Base-by-base conservation (phyloP, 192 early-diverging fungal genomes). In the Linnemannia schmuckeri region DNA sequence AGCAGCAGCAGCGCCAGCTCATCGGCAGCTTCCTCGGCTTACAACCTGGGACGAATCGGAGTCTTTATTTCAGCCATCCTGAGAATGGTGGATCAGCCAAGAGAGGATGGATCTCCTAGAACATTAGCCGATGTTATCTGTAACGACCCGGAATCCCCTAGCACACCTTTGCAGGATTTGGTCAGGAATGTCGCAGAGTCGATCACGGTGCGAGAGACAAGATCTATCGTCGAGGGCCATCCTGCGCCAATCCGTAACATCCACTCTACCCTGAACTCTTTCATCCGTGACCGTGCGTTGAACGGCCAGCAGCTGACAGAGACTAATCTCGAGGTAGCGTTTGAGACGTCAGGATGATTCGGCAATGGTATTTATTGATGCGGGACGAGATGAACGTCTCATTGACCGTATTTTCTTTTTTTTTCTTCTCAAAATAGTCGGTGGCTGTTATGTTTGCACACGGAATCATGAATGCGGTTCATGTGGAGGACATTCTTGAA, bases 41-140 rank as follows among this genome's bases (percentile, higher is more conserved):
- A 88, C 30, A 88, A 83, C 27, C 57, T 88, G 42, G 88, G 88
- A 2, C 82, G 88, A 12, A 84, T 88, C 38, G 88, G 88, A 24
- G 79, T 83, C 17, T 84, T 84, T 70, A 84, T 88, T 22, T 82
- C 88, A 1, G 88, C 81, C 20, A 81, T 88, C 41, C 38, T 88
- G 40, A 52, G 88, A 30, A 88, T 88, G 82, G 79, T 88, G 13
- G 88, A 88, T 78, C 88, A 88, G 40, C 88, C 88, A n/a, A 35
- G 82, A 27, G 88, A 88, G 52, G 88, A 88, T 70, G 88, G 88
- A 47, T 84, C 82, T 1, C 81, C 88, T 2, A 63, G 81, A 22
- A 83, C 78, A 13, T 35, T 88, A 61, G 79, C 88, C 3, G 88
- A 88, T 66, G 88, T 88, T 12, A 83, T 88, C 72, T 84, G 88